phyloP scores from a whole-genome alignment of 2,329 filamentous ascomycete genomes.

The Penicillium sp. region DNA sequence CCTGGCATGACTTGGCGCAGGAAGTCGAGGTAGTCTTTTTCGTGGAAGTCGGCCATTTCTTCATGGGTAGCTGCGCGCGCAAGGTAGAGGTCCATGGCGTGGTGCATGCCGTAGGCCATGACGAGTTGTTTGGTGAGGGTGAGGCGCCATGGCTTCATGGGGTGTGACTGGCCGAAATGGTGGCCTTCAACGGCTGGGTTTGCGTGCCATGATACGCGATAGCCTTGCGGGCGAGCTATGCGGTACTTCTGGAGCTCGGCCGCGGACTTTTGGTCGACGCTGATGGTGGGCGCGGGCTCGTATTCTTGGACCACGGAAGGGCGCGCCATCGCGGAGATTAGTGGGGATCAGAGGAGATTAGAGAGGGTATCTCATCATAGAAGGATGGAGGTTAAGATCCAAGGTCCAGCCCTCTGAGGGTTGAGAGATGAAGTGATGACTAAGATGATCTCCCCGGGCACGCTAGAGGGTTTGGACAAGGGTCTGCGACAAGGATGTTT shows the following conservation, averaged over 20 bases:
- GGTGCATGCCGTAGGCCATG: constrained; percentile 91
- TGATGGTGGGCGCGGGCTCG: constrained; percentile 49
- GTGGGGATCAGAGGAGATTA: background rate
- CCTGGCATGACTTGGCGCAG: constrained; percentile 71
- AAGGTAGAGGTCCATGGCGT: constrained; percentile 93
- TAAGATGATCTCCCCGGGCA: constrained; percentile 12
- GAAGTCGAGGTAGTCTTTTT: constrained; percentile 87
- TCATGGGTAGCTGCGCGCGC: constrained; percentile 82
- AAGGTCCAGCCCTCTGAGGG: background rate
- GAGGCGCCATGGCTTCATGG: constrained; percentile 98
- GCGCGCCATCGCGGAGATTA: constrained; percentile 38
- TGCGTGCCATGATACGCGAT: constrained; percentile 92
- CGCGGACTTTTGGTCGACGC: constrained; percentile 53
- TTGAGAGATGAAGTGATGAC: constrained; percentile 11
- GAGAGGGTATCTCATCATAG: background rate
- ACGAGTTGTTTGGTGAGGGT: constrained; percentile 95
- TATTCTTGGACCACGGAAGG: constrained; percentile 54
- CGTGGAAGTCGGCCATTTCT: constrained; percentile 85
- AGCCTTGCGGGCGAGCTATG: constrained; percentile 78
- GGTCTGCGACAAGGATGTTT: background rate
- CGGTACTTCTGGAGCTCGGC: constrained; percentile 62
- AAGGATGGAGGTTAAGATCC: background rate
- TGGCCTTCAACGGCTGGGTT: constrained; percentile 94
- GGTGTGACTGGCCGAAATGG: constrained; percentile 94
- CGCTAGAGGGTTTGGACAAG: background rate